Conservation (phyloP, 257 asterid genomes). For the Fraxinus pennsylvanica region DNA sequence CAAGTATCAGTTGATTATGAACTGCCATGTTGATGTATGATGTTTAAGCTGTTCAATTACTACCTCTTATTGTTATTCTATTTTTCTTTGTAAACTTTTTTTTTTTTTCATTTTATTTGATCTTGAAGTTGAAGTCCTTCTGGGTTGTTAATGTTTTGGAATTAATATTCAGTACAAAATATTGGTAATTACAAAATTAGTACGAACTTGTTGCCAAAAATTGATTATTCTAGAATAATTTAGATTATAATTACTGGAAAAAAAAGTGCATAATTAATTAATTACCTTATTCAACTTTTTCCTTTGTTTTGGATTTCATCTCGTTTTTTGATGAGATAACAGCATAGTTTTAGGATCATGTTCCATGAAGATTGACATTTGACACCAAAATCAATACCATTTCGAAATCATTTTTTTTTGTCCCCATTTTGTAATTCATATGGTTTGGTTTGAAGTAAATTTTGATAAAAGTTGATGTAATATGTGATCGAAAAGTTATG, state of each 20-base stretch:
- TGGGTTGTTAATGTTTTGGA: not conserved
- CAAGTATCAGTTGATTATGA: conserved; percentile 52
- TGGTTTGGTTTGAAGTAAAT: too few relatives aligned
- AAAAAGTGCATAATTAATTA: not conserved
- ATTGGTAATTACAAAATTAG: too few relatives aligned
- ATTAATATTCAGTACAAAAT: too few relatives aligned
- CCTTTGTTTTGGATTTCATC: not conserved
- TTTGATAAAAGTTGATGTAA: too few relatives aligned
- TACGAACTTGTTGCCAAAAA: too few relatives aligned
- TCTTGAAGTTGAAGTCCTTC: not conserved
- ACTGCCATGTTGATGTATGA: conserved; percentile 61
- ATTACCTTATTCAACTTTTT: conserved; percentile 13
- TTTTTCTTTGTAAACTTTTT: not conserved
- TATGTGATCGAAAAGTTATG: too few relatives aligned
- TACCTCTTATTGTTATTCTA: not conserved
- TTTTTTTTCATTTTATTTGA: not conserved
- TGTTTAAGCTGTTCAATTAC: not conserved
- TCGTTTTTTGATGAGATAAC: not conserved
- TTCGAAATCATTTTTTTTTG: not conserved
- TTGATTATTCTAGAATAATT: too few relatives aligned
- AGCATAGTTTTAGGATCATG: conserved; percentile 27
- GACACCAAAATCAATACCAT: not conserved
- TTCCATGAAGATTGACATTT: not conserved
- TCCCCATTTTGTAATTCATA: not conserved
- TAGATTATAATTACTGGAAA: not conserved